Percentiles rank a stretch among this genome's conserved stretches.
Evolutionary conservation across 805 yeast species (phyloP).

Genomic region (Candida morakotiae): DNA sequence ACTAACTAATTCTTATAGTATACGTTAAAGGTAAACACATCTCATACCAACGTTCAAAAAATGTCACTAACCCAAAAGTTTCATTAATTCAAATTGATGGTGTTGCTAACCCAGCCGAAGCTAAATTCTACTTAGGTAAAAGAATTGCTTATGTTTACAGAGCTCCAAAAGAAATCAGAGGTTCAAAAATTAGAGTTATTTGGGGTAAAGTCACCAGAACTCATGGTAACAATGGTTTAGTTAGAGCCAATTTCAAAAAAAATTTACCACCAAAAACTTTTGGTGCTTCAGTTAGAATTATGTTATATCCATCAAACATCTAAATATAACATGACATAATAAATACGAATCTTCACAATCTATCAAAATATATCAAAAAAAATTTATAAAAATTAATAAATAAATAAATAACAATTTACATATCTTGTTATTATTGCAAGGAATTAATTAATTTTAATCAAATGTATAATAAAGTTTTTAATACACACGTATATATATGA

Average conservation of each 20-base stretch:
- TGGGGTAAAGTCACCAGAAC: slow-evolving; percentile 99
- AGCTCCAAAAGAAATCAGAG: slow-evolving; percentile 96
- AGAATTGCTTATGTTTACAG: slow-evolving; percentile 99
- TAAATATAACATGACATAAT: slow-evolving; percentile 37
- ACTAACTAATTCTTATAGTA: slow-evolving; percentile 45
- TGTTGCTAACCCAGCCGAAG: slow-evolving; percentile 86
- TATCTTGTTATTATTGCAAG: too few species aligned
- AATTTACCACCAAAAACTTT: slow-evolving; percentile 99
- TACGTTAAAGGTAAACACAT: slow-evolving; percentile 99
- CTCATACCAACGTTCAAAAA: slow-evolving; percentile 99
- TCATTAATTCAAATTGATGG: slow-evolving; percentile 97
- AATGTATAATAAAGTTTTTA: too few species aligned
- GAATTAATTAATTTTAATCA: too few species aligned
- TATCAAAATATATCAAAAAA: neutral
- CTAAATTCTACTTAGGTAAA: slow-evolving; percentile 99
- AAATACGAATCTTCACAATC: neutral
- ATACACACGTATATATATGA: too few species aligned
- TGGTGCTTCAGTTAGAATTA: slow-evolving; percentile 99
- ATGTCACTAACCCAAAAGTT: slow-evolving; percentile 95
- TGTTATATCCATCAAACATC: slow-evolving; percentile 99
- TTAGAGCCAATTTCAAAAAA: slow-evolving; percentile 98
- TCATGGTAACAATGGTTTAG: slow-evolving; percentile 98
- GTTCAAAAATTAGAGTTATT: slow-evolving; percentile 98
- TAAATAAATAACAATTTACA: neutral
- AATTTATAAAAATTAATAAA: slow-evolving; percentile 1